phyloP scores from a whole-genome alignment of 768 basidiomycete genomes.

The Pholiota microspora region DNA sequence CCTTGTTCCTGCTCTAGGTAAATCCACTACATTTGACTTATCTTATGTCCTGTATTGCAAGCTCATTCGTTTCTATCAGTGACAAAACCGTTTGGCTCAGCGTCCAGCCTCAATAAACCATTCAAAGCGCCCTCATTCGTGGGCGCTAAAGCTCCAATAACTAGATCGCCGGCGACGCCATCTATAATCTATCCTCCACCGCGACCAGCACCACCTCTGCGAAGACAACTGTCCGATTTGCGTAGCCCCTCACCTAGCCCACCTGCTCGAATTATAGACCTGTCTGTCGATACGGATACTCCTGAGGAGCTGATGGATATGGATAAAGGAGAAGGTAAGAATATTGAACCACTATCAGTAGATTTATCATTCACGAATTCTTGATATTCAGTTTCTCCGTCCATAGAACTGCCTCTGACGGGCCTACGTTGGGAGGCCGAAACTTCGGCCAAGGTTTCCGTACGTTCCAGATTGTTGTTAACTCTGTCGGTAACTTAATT shows the following conservation, averaged over 20 bases:
- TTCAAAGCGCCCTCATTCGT: conserved; percentile 41
- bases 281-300: not conserved
- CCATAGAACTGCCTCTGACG: conserved; percentile 18
- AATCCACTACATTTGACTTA: conserved; percentile 31
- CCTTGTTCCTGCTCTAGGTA: conserved; percentile 27
- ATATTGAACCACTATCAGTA: not conserved
- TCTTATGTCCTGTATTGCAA: conserved; percentile 20
- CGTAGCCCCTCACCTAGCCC: not conserved
- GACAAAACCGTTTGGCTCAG: conserved; percentile 20
- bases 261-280: not conserved
- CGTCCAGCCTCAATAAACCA: conserved; percentile 36
- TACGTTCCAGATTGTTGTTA: conserved; percentile 2
- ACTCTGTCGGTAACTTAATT: not conserved
- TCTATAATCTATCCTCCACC: not conserved
- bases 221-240: no score
- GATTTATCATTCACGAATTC: not conserved
- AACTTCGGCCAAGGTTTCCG: conserved; percentile 22
- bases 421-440: conserved; percentile 21
- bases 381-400: conserved; percentile 13
- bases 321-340: conserved; percentile 11
- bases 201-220: not conserved
- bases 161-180: not conserved
- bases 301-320: not conserved
- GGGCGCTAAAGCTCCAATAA: conserved; percentile 11
- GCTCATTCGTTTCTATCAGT: conserved; percentile 5